Evolutionary conservation across 2,329 filamentous ascomycete species (phyloP).

Genomic region (Kalmusia sp.): DNA sequence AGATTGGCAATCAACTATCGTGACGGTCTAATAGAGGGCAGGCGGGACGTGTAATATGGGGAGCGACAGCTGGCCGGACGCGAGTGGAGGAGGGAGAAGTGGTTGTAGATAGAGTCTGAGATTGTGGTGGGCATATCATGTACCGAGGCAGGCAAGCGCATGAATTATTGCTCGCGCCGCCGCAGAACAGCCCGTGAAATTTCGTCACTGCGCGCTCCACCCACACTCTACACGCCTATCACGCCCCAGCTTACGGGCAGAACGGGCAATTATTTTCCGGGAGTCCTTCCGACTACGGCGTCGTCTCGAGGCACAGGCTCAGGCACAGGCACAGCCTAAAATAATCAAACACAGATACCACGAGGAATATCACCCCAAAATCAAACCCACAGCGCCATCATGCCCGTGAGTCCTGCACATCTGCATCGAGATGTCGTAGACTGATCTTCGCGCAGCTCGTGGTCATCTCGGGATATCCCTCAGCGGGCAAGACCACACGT

Average conservation of each 20-base stretch:
- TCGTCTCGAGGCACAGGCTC: slow-evolving; percentile 23
- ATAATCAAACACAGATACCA: neutral
- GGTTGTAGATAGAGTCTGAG: neutral
- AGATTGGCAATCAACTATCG: slow-evolving; percentile 23
- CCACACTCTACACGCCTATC: neutral
- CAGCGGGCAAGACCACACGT: slow-evolving; percentile 68
- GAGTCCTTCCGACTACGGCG: slow-evolving; percentile 6
- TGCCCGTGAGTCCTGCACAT: slow-evolving; percentile 32
- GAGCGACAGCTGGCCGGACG: slow-evolving; percentile 8
- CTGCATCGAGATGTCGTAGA: slow-evolving; percentile 13
- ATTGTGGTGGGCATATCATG: neutral
- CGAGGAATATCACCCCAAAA: neutral
- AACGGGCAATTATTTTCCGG: slow-evolving; percentile 11
- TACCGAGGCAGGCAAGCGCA: slow-evolving; percentile 14
- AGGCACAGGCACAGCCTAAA: neutral
- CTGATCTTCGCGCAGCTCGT: slow-evolving; percentile 58
- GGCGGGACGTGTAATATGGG: slow-evolving; percentile 12
- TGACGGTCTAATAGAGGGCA: slow-evolving; percentile 17
- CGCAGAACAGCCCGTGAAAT: slow-evolving; percentile 10
- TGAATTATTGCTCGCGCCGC: slow-evolving; percentile 7
- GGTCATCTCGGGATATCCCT: slow-evolving; percentile 68
- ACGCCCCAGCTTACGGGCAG: neutral
- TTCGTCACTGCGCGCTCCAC: slow-evolving; percentile 14
- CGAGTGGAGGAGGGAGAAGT: slow-evolving; percentile 8
- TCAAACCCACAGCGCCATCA: slow-evolving; percentile 12